Evolutionary conservation across 2,329 filamentous ascomycete species (phyloP).

Genomic region (Pseudopyricularia javanii): DNA sequence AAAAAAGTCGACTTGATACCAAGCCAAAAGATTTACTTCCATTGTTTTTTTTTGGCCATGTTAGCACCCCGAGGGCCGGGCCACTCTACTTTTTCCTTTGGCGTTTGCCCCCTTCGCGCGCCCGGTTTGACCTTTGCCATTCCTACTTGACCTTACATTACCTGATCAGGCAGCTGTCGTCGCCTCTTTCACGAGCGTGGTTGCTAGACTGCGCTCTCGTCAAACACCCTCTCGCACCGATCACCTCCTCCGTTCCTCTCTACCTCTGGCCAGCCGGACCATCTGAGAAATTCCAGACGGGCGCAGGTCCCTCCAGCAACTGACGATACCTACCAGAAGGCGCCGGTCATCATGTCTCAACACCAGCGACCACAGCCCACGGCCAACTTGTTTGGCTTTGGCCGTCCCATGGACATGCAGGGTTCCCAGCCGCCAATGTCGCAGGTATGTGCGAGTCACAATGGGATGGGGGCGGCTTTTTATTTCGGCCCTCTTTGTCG

Average conservation of each 20-base stretch:
- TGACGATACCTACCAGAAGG: not conserved
- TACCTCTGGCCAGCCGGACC: not conserved
- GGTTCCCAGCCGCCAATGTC: not conserved
- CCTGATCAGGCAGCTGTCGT: not conserved
- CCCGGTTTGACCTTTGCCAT: not conserved
- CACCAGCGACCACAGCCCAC: slow-evolving; percentile 6
- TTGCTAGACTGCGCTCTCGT: not conserved
- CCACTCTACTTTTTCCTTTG: not conserved
- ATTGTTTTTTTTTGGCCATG: not conserved
- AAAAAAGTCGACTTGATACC: too few relatives aligned
- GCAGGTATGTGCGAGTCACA: not conserved
- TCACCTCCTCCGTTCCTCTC: not conserved
- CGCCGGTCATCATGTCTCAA: slow-evolving; percentile 7
- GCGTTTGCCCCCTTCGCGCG: not conserved
- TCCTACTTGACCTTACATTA: not conserved
- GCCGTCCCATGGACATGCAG: not conserved
- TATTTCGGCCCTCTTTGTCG: not conserved
- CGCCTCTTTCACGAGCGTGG: not conserved
- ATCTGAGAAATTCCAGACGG: not conserved
- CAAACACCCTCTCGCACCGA: not conserved
- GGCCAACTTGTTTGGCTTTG: not conserved
- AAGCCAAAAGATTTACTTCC: too few relatives aligned
- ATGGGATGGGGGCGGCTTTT: not conserved
- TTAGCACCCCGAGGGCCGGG: not conserved
- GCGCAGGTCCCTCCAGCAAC: not conserved